Evolutionary conservation across 768 basidiomycete genomes (phyloP).

Genomic region (Russula sp.): DNA sequence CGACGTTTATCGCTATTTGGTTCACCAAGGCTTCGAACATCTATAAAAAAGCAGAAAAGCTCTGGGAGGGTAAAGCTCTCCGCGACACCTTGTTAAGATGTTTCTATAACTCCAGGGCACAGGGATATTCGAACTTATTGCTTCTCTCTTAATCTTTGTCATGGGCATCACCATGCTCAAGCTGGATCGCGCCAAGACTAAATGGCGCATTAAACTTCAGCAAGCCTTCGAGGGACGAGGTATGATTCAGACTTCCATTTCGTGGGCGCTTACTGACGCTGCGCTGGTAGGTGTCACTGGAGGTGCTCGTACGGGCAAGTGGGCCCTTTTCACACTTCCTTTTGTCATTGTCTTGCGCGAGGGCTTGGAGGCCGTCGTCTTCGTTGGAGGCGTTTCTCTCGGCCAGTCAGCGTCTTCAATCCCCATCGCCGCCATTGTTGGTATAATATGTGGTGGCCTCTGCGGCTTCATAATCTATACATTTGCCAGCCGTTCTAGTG

Average conservation of each 20-base stretch:
- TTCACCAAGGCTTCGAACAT: constrained; percentile 85
- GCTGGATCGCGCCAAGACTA: constrained; percentile 89
- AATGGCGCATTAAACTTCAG: constrained; percentile 88
- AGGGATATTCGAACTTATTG: constrained; percentile 68
- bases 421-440: constrained; percentile 84
- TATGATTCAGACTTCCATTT: constrained; percentile 26
- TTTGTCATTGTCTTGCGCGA: constrained; percentile 90
- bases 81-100: not conserved
- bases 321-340: constrained; percentile 85
- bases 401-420: constrained; percentile 76
- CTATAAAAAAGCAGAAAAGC: constrained; percentile 74
- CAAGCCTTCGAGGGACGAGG: constrained; percentile 61
- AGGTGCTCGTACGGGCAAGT: constrained; percentile 55
- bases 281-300: constrained; percentile 37
- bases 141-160: constrained; percentile 75
- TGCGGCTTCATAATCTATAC: constrained; percentile 74
- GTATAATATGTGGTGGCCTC: constrained; percentile 67
- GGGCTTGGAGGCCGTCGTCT: constrained; percentile 89
- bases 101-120: not conserved
- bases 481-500: constrained; percentile 68
- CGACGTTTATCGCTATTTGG: constrained; percentile 90
- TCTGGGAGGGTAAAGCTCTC: constrained; percentile 79
- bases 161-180: constrained; percentile 96
- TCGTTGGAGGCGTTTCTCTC: constrained; percentile 90
- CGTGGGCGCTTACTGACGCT: not conserved